Base-by-base conservation (phyloP, 2,329 filamentous ascomycete genomes). In the Calonectria hawksworthii region DNA sequence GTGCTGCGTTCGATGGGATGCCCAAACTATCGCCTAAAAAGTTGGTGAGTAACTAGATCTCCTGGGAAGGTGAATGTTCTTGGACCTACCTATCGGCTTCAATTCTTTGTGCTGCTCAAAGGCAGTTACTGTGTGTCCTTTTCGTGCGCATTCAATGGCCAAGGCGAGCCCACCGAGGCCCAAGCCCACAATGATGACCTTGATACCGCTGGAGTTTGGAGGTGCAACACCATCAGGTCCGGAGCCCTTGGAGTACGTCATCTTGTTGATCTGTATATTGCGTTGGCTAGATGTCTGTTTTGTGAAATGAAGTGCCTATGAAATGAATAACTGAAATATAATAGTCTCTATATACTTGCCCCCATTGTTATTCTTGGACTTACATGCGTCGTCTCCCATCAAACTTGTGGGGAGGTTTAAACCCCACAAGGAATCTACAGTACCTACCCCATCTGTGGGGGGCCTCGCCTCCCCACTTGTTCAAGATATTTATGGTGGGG, bases 31-130 rank as follows among this genome's bases (percentile, higher is more conserved):
- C 56, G 10, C 56, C 56, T 63, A 11, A 3, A 7, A 1, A 28
- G 23, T 28, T 63, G 38, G n/a, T 41, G 13, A 16, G 26, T 2
- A 41, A 38, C 21, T 14, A 9, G 3, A 21, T 7, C 1, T 4
- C 5, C 11, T 11, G 4, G 10, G 13, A 36, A 2, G 6, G 5
- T 4, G 0, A 47, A 47, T 23, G 21, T 2, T 63, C 28, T 9
- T n/a, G 2, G 32, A 13, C 23, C 4, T 63, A 63, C 56, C 56
- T 41, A 41, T 63, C 4, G 56, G 56, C 23, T 63, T 63, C 34
- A 63, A 38, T 26, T 63, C 56, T 28, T 63, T 63, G 30, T 63
- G 56, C 16, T 63, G 56, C 16, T 63, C 56, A 21, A 63, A 63
- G 1, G 56, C 34, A 28, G 38, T 14, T 7, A 63, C 56, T 1